Base-by-base conservation (phyloP, 2,329 filamentous ascomycete genomes). In the Chrysoporthe cubensis region DNA sequence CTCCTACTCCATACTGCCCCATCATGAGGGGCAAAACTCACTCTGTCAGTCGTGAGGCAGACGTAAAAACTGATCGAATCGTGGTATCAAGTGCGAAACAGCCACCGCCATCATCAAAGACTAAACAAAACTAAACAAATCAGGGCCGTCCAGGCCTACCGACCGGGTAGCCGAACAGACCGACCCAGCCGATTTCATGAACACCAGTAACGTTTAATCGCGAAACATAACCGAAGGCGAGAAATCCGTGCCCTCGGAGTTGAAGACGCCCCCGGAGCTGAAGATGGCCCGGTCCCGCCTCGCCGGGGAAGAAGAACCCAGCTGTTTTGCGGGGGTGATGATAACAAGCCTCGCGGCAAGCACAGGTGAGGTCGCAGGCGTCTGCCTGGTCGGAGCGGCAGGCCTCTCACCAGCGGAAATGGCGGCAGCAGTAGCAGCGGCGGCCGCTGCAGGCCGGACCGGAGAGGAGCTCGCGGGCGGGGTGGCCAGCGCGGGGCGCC, bases 151-250 rank as follows among this genome's bases (percentile, higher is more conserved):
- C 34, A 57, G 16, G 40, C 34, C 54, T 4, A n/a, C 16, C 54
- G 40, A 57, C 26, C 13, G 7, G 32, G 48, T 52, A 26, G 48
- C 44, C 48, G 8, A 37, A 37, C 26, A 56, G 52, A 34, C 52
- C 48, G n/a, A 48, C 5, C 44, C 16, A 16, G n/a, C 8, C 8
- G 1, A 6, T 50, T 21, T 21, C n/a, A 52, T 14, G 9, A 52
- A 52, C 14, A 52, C 48, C 18, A n/a, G n/a, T 16, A 16, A 3
- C 11, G 6, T 32, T 61, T 8, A 61, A 7, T 46, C 59, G 26
- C n/a, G 32, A 61, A 61, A 61, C 59, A 61, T 61, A 26, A 34
- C 44, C 16, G 59, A 61, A 48, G 59, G 59, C 18, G 59, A 61
- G 14, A 61, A 61, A 46, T 61, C 59, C 13, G 42, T 61, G 42